Evolutionary conservation across 805 yeast species (phyloP), one percentile per base, ranked within the genome.

Genomic region (Metschnikowia arizonensis): DNA sequence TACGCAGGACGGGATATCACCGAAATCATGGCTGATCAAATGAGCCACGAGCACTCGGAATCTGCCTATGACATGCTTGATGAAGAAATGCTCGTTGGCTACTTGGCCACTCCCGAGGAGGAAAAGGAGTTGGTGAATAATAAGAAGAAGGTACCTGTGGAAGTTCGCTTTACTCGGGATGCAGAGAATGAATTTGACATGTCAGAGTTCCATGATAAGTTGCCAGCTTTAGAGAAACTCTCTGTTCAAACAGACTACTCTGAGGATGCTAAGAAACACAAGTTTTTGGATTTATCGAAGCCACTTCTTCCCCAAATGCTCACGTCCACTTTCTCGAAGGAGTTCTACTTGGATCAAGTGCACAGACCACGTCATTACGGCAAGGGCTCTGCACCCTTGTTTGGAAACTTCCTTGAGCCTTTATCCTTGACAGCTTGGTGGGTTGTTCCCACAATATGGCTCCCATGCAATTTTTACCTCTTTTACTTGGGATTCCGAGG

Each of bases 301-400:
- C 95, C 99, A 1, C 72, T 93, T 56, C 68, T 93, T 34, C 60
- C 79, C 65, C 99, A 93, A 71, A 87, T 93, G 37, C 67, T 88
- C 45, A 73, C 78, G 49, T 81, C 89, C 33, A 75, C 77, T 29
- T 93, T 89, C 74, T 61, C 85, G 33, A 91, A 87, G 62, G 95
- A 88, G 34, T 91, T 93, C 60, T 93, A 93, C 65, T 74, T 93
- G 60, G 96, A 89, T 62, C 97, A 93, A 68, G 93, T 93, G 34
- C 99, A 93, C 66, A 82, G 97, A 67, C 99, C 99, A 44, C 83
- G 99, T 63, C 99, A 93, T 66, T 93, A 90, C 62, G 98, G 98
- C 53, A 83, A 89, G 62, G 97, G 97, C 9, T 88, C 97, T 3
- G 99, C 99, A 10, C 97, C 90, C 5, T 64, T 93, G 44, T 93